Base-by-base conservation (phyloP, 2,329 filamentous ascomycete species). In the Amylocarpus encephaloides region DNA sequence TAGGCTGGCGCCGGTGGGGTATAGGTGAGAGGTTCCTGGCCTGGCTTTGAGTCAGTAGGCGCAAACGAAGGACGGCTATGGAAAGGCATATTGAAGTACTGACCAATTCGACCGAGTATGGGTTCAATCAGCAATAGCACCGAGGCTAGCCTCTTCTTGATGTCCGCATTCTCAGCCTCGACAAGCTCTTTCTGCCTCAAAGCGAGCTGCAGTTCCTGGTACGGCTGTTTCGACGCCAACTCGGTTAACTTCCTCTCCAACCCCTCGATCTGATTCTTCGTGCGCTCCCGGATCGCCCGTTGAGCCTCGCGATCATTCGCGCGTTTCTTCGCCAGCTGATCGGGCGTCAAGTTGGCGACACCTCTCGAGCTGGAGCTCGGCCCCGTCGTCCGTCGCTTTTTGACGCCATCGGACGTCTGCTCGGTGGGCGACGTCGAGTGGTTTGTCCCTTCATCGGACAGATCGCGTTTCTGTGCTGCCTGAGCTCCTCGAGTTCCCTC, bases 231-330 rank as follows among this genome's bases (percentile, higher is more conserved):
- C 50, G 78, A 84, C 54, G 75, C 74, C 60, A 94, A 78, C 56
- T 93, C 86, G 46, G 82, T 77, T 55, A 95, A 85, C 63, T 85
- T 81, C 56, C 75, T 76, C 71, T 94, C 88, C 46, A 95, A 74
- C 29, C 74, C 74, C 65, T 94, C 88, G 63, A 95, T 95, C 68
- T 90, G 87, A 64, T 86, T 81, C 71, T 90, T 92, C 35, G 90
- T 95, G 60, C 90, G 79, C 67, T 90, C 87, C 44, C 90, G 78
- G 56, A 95, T 95, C 35, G 88, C 88, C 44, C 90, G 80, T 70
- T 95, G 90, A 38, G 90, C 90, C 69, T 95, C 88, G 54, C 90
- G 81, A 67, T 95, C 90, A 72, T 95, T 95, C 63, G 88, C 88
- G 56, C 91, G 79, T 73, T 95, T 96, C 68, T 90, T 86, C 29